phyloP scores from a whole-genome alignment of 2,329 filamentous ascomycete species.

The Ceratocystis alfenasii region DNA sequence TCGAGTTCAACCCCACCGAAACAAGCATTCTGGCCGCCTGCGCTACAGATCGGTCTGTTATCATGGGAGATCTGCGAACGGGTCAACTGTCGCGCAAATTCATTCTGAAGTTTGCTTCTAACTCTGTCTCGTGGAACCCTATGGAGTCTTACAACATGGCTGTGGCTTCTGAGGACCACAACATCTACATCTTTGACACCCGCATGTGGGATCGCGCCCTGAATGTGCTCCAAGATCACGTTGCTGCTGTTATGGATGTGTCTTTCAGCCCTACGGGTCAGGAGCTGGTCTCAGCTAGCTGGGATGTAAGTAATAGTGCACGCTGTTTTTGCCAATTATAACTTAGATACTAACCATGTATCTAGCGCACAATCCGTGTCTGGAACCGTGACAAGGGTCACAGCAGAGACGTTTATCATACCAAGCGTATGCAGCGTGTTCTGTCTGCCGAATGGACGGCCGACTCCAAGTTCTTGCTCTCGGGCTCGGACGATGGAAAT shows the following conservation, averaged over 20 bases:
- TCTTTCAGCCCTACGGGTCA: slow-evolving; percentile 92
- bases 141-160: slow-evolving; percentile 96
- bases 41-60: slow-evolving; percentile 71
- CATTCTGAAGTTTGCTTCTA: slow-evolving; percentile 69
- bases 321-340: slow-evolving; percentile 43
- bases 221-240: slow-evolving; percentile 83
- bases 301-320: slow-evolving; percentile 37
- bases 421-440: slow-evolving; percentile 93
- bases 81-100: slow-evolving; percentile 71
- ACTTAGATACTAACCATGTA: slow-evolving; percentile 21
- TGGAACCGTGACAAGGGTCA: slow-evolving; percentile 73
- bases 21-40: slow-evolving; percentile 80
- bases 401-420: slow-evolving; percentile 89
- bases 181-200: slow-evolving; percentile 81
- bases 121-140: slow-evolving; percentile 83
- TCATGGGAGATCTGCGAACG: slow-evolving; percentile 86
- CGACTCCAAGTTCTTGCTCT: slow-evolving; percentile 79
- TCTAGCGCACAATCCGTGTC: slow-evolving; percentile 60
- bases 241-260: slow-evolving; percentile 86
- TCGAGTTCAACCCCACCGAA: slow-evolving; percentile 88
- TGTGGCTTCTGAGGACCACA: slow-evolving; percentile 88
- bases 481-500: slow-evolving; percentile 88
- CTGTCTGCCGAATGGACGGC: slow-evolving; percentile 77
- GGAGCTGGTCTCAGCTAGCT: slow-evolving; percentile 80
- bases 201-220: slow-evolving; percentile 75